Evolutionary conservation across 352 stramenopile genomes (phyloP).

Genomic region (Phytophthora sansomeana): DNA sequence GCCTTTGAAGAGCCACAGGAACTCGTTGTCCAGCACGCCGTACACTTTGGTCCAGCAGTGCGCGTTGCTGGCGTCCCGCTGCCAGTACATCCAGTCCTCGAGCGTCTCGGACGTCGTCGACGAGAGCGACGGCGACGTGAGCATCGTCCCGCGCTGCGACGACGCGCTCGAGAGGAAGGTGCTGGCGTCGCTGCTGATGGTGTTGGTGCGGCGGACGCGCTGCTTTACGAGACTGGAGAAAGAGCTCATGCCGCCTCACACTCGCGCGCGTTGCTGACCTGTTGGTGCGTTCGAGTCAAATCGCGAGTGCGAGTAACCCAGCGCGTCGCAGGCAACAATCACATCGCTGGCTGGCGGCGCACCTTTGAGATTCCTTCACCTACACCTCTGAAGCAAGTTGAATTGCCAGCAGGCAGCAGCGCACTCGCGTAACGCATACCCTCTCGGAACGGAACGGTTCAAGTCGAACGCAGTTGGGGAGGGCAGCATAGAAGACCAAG

Average conservation of each 20-base stretch:
- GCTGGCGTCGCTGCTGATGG: constrained; percentile 38
- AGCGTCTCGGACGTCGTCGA: constrained; percentile 48
- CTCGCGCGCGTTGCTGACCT: not conserved
- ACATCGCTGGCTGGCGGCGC: not conserved
- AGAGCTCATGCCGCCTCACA: constrained; percentile 16
- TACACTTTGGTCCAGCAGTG: constrained; percentile 88
- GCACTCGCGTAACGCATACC: constrained; percentile 2
- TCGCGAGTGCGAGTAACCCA: constrained; percentile 18
- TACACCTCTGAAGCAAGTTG: not conserved
- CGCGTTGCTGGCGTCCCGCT: constrained; percentile 69
- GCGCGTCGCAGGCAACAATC: constrained; percentile 17
- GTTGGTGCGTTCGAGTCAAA: constrained; percentile 25
- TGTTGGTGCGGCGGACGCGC: constrained; percentile 36
- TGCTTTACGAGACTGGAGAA: constrained; percentile 31
- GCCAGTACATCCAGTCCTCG: constrained; percentile 88
- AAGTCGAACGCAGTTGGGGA: not conserved
- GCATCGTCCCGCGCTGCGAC: constrained; percentile 56
- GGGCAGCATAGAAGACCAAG: not conserved
- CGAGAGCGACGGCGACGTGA: constrained; percentile 36
- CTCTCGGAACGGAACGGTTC: constrained; percentile 1
- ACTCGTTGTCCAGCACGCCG: constrained; percentile 81
- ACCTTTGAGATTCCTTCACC: constrained; percentile 20
- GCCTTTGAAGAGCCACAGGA: constrained; percentile 82
- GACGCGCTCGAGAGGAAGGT: constrained; percentile 47
- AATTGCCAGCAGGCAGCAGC: no score